Percentiles rank a stretch among this genome's conserved stretches.
phyloP scores from a whole-genome alignment of 2,329 filamentous ascomycete species.

The Fusarium dimerum region DNA sequence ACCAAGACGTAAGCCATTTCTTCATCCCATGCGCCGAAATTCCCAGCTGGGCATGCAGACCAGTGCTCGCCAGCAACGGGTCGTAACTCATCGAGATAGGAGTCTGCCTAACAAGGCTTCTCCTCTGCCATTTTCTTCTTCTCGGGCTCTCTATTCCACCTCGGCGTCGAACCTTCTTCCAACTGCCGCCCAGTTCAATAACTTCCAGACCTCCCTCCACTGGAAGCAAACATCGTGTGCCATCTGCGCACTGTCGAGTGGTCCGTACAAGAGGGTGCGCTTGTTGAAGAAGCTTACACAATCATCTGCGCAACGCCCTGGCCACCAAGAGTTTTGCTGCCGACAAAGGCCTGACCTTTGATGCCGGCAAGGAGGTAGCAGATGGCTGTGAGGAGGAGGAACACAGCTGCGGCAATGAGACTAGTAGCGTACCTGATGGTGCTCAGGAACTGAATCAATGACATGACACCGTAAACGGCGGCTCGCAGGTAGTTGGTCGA shows the following conservation, averaged over 20 bases:
- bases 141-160: constrained; percentile 4
- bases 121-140: constrained; percentile 7
- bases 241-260: neutral
- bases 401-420: constrained; percentile 82
- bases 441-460: constrained; percentile 81
- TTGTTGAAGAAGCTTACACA: constrained; percentile 56
- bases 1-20: constrained; percentile 25
- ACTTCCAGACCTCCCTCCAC: neutral
- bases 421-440: constrained; percentile 64
- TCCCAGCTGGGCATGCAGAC: constrained; percentile 29
- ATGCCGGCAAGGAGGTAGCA: constrained; percentile 82
- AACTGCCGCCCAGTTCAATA: neutral
- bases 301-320: constrained; percentile 98
- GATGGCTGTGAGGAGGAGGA: constrained; percentile 72
- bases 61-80: constrained; percentile 24
- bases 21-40: constrained; percentile 34
- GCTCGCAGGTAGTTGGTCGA: constrained; percentile 98
- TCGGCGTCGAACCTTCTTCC: neutral
- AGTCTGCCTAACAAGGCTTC: constrained; percentile 15
- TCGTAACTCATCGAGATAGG: constrained; percentile 25
- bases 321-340: constrained; percentile 94
- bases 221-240: neutral
- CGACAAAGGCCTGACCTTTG: constrained; percentile 83
- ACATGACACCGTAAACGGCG: constrained; percentile 80
- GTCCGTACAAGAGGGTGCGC: neutral